Percentiles rank a stretch among this genome's conserved stretches.
phyloP scores from a whole-genome alignment of 169 alveolate genomes.

The Cryptosporidium bovis region DNA sequence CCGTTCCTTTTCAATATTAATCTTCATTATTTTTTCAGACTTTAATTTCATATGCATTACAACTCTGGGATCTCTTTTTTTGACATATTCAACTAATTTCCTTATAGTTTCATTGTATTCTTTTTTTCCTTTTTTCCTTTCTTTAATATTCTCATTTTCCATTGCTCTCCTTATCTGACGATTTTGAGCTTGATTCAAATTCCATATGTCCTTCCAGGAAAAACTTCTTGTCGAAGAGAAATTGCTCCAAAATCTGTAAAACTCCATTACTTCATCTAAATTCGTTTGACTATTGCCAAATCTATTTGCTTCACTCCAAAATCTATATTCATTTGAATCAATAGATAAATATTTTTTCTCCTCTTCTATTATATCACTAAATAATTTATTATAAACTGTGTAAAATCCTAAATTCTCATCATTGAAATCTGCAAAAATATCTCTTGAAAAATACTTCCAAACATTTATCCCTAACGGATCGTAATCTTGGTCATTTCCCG shows the following conservation, averaged over 20 bases:
- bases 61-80: constrained; percentile 78
- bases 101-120: constrained; percentile 83
- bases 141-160: constrained; percentile 84
- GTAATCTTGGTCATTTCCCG: constrained; percentile 53
- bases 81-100: constrained; percentile 81
- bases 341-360: constrained; percentile 74
- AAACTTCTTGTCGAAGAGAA: constrained; percentile 82
- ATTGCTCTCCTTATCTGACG: constrained; percentile 81
- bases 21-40: constrained; percentile 20
- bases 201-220: constrained; percentile 84
- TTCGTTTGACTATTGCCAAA: constrained; percentile 82
- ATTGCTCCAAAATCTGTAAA: constrained; percentile 86
- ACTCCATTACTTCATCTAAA: constrained; percentile 80
- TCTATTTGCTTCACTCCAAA: constrained; percentile 73
- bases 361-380: constrained; percentile 82
- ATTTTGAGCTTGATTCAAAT: constrained; percentile 83
- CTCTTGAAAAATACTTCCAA: constrained; percentile 81
- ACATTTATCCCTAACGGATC: constrained; percentile 78
- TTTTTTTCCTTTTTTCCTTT: constrained; percentile 82
- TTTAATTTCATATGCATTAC: constrained; percentile 53
- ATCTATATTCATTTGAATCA: constrained; percentile 70
- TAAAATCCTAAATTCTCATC: constrained; percentile 81
- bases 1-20: constrained; percentile 33
- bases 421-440: constrained; percentile 81
- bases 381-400: constrained; percentile 82